These are phyloP conservation scores for Penicillium subrubescens DNA, from an alignment of 495 filamentous ascomycete species.

Conservation along the genomic window DNA sequence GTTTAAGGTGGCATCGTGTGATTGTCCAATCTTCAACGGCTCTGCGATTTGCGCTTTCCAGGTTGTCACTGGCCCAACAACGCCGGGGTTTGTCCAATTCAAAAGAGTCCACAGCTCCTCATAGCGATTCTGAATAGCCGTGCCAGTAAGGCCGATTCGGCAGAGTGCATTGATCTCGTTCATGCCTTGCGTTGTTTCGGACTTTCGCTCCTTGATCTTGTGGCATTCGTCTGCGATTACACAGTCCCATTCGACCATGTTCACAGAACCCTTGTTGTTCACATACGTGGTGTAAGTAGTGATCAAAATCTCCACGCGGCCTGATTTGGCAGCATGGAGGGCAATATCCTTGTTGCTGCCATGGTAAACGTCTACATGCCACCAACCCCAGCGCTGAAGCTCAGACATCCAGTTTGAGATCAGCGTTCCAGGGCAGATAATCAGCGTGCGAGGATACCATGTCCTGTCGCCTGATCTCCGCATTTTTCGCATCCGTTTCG, in stretches of 20 bases:
- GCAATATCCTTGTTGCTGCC: slow-evolving; percentile 72
- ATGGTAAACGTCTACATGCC: slow-evolving; percentile 84
- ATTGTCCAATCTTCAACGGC: slow-evolving; percentile 84
- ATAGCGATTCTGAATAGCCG: slow-evolving; percentile 97
- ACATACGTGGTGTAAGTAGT: slow-evolving; percentile 93
- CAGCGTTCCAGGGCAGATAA: slow-evolving; percentile 85
- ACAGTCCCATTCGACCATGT: slow-evolving; percentile 90
- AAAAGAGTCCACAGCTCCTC: slow-evolving; percentile 95
- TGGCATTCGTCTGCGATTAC: slow-evolving; percentile 98
- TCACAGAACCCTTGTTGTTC: slow-evolving; percentile 71
- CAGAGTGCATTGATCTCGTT: slow-evolving; percentile 91
- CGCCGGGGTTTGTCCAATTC: slow-evolving; percentile 95
- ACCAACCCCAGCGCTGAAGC: slow-evolving; percentile 90
- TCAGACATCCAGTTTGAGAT: slow-evolving; percentile 92
- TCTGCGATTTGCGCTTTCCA: slow-evolving; percentile 79
- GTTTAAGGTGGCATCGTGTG: slow-evolving; percentile 84
- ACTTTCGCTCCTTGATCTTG: slow-evolving; percentile 76
- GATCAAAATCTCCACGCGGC: slow-evolving; percentile 83
- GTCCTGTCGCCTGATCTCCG: slow-evolving; percentile 51
- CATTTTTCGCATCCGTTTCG: slow-evolving; percentile 90
- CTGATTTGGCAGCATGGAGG: slow-evolving; percentile 71
- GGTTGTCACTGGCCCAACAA: slow-evolving; percentile 72
- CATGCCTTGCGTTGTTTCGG: slow-evolving; percentile 83
- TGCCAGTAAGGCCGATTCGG: slow-evolving; percentile 90
- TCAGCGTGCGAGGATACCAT: slow-evolving; percentile 88